Base-by-base conservation (phyloP, 2,329 filamentous ascomycete genomes). In the Trichoderma afroharzianum region DNA sequence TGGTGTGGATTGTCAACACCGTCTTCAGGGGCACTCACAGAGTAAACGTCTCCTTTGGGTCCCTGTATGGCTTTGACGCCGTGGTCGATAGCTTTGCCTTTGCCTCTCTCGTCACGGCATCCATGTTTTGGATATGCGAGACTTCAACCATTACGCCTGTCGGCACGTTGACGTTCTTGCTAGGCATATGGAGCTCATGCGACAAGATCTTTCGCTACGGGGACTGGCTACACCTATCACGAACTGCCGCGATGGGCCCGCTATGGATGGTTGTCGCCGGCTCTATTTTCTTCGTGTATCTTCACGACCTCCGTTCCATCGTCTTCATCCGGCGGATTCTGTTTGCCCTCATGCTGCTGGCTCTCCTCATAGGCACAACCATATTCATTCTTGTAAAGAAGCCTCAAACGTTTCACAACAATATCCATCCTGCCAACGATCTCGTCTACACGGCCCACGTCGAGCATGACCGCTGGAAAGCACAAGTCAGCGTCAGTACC, bases 361-460 rank as follows among this genome's bases (percentile, higher is more conserved):
- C 79, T 3, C 73, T 85, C 7, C 74, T 84, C 6, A 74, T 84
- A 6, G 75, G 77, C 3, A 80, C 80, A 3, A 80, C 80, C 0
- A 79, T 86, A 18, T 82, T 80, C 72, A 79, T 81, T 7, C 66
- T 78, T 15, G 61, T 82, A 7, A 80, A 78, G 70, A 76, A 74
- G 15, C 74, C 74, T 24, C 80, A 76, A 36, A 73, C 74, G 0
- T 81, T 79, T 67, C 18, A 18, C 53, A 61, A 73, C 68, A 69
- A 74, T 75, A 71, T 79, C 63, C 87, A 89, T 68, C 85, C 86
- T 0, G 77, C 89, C 39, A 81, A 83, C 59, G 83, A 83, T 5
- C 78, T 87, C 14, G 82, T 89, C 14, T 88, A 86, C 74, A 81
- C 83, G 47, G 81, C 82, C 3, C 82, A 85, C 28, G 80, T 85